Percentiles rank a stretch among this genome's conserved stretches.
Evolutionary conservation across 139 green algal species (phyloP).

Genomic region (Diplosphaera chodatii): DNA sequence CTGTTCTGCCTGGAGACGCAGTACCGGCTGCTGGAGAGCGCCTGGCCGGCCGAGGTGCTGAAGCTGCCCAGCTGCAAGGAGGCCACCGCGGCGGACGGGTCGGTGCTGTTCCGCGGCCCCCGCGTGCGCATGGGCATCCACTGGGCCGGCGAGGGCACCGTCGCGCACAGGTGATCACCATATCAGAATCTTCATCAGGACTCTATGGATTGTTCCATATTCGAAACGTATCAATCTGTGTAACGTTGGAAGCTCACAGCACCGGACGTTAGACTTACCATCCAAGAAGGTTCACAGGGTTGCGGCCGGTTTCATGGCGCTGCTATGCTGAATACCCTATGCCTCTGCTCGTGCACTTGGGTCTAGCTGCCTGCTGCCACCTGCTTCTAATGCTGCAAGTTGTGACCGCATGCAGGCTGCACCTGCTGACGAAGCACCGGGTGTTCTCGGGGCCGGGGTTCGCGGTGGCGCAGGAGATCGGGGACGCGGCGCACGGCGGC

Average conservation of each 20-base stretch:
- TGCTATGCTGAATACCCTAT: too few species aligned
- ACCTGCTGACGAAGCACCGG: conserved; percentile 61
- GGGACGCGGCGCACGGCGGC: conserved; percentile 58
- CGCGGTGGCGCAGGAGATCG: conserved; percentile 49
- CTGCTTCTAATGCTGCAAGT: too few species aligned
- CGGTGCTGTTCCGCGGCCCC: conserved; percentile 46
- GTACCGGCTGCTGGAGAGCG: conserved; percentile 64
- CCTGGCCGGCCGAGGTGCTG: conserved; percentile 60
- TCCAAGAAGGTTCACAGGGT: too few species aligned
- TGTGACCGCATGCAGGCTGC: too few species aligned
- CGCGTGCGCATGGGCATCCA: conserved; percentile 82
- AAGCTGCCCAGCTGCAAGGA: conserved; percentile 51
- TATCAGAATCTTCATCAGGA: too few species aligned
- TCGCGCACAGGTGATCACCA: conserved; percentile 54
- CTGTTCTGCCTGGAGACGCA: conserved; percentile 70
- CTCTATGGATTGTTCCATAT: too few species aligned
- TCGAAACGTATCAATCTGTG: too few species aligned
- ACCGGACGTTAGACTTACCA: too few species aligned
- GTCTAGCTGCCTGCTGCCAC: too few species aligned
- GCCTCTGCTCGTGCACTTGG: too few species aligned
- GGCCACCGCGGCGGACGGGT: conserved; percentile 12
- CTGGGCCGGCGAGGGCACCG: conserved; percentile 62
- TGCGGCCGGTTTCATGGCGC: too few species aligned
- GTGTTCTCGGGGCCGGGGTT: conserved; percentile 70
- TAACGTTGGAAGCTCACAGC: too few species aligned